phyloP scores from a whole-genome alignment of 805 yeast genomes.

The Ascoidea tarda region DNA sequence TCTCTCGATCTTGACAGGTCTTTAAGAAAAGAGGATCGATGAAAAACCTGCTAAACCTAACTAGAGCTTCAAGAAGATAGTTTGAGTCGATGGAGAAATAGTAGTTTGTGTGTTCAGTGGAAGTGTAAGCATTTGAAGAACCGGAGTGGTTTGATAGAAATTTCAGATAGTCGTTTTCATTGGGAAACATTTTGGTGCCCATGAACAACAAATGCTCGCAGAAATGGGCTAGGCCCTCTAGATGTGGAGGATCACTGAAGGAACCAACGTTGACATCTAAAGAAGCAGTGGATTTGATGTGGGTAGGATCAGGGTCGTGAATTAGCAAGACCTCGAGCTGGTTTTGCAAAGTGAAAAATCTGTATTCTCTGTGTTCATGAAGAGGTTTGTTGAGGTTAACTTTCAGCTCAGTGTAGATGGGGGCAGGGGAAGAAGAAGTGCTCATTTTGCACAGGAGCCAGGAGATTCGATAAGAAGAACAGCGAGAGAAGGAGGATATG shows the following conservation, averaged over 20 bases:
- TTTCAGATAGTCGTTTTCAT: conserved; percentile 64
- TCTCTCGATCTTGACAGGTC: conserved; percentile 75
- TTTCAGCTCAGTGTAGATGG: background rate
- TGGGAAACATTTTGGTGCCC: conserved; percentile 71
- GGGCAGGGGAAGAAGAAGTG: too few relatives aligned
- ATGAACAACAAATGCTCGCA: conserved; percentile 62
- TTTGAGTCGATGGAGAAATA: conserved; percentile 59
- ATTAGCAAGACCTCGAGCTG: conserved; percentile 47
- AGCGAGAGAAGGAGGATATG: background rate
- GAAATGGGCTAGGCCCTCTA: conserved; percentile 73
- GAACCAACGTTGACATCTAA: conserved; percentile 71
- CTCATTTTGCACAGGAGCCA: background rate
- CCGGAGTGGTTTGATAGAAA: conserved; percentile 80
- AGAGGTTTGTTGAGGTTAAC: background rate
- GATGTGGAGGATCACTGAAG: conserved; percentile 45
- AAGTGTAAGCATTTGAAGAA: conserved; percentile 82
- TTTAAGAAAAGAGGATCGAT: conserved; percentile 57
- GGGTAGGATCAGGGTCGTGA: conserved; percentile 41
- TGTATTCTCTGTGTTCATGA: conserved; percentile 62
- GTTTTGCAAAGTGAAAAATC: conserved; percentile 46
- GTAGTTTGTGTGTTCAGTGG: conserved; percentile 80
- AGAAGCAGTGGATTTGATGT: conserved; percentile 65
- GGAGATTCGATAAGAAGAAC: background rate
- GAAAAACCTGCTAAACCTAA: conserved; percentile 87
- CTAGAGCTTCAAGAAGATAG: conserved; percentile 75